Conservation (phyloP, 192 early-diverging fungal species). For the Rhizophagus prolifer region DNA sequence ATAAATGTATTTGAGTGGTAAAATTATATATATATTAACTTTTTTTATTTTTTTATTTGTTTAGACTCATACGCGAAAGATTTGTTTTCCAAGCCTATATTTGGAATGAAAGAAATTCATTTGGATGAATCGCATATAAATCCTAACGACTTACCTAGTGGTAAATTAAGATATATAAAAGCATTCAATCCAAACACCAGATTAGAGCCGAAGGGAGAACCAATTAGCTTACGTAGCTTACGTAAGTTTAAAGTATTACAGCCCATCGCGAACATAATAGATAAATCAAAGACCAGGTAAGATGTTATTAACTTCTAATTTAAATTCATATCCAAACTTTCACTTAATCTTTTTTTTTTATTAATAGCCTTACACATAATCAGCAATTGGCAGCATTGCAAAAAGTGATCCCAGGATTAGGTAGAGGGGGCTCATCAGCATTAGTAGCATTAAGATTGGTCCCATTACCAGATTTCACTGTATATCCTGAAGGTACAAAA, state of each 20-base stretch:
- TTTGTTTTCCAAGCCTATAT: neutral
- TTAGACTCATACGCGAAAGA: slow-evolving; percentile 7
- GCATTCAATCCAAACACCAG: neutral
- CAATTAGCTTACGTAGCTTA: neutral
- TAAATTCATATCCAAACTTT: neutral
- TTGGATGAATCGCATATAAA: neutral
- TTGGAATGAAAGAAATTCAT: slow-evolving; percentile 12
- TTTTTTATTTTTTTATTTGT: neutral
- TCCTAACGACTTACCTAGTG: neutral
- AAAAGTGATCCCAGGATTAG: neutral
- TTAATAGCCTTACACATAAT: neutral
- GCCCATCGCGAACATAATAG: neutral
- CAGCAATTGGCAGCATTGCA: neutral
- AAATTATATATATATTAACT: neutral
- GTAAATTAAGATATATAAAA: neutral
- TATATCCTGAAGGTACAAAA: slow-evolving; percentile 8
- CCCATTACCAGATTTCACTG: slow-evolving; percentile 3
- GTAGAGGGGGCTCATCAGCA: neutral
- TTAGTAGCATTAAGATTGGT: neutral
- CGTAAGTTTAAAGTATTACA: neutral
- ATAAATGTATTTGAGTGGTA: neutral
- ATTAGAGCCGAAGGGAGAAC: neutral
- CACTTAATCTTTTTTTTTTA: neutral
- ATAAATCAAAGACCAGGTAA: slow-evolving; percentile 14
- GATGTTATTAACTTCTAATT: neutral